These are phyloP conservation scores for Microcos paniculata DNA, from an alignment of 345 rosid species.

Conservation along the genomic window DNA sequence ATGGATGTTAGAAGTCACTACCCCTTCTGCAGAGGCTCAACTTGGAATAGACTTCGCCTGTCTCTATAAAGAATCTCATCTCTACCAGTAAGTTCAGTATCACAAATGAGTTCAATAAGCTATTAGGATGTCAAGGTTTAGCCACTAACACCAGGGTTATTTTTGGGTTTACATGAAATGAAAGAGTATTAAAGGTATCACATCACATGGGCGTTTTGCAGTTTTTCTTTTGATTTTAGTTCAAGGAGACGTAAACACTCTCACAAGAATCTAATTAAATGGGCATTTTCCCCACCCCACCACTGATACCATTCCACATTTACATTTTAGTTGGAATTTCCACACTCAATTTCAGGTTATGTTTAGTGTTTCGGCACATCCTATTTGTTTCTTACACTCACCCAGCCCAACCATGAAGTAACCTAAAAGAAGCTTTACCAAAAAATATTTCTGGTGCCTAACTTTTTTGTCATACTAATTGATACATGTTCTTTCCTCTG, in stretches of 20 bases:
- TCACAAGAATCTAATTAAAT: not conserved
- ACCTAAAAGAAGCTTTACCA: not conserved
- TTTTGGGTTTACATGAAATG: not conserved
- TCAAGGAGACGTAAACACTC: not conserved
- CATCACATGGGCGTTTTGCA: not conserved
- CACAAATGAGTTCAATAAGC: not conserved
- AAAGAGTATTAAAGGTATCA: not conserved
- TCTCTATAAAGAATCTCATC: constrained; percentile 32
- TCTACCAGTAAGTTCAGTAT: constrained; percentile 26
- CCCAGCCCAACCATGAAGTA: not conserved
- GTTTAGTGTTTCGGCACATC: not conserved
- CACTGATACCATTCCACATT: constrained; percentile 1
- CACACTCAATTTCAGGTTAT: too few relatives aligned
- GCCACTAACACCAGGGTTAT: not conserved
- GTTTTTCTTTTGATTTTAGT: not conserved
- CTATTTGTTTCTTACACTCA: not conserved
- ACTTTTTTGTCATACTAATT: not conserved
- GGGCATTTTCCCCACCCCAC: not conserved
- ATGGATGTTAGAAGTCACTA: constrained; percentile 51
- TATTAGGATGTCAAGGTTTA: not conserved
- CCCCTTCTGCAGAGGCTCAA: constrained; percentile 28
- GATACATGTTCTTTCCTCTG: not conserved
- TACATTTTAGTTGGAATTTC: not conserved
- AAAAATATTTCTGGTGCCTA: not conserved
- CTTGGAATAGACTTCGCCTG: constrained; percentile 32